Conservation (phyloP, 2,329 filamentous ascomycete genomes). For the Exophiala dermatitidis region DNA sequence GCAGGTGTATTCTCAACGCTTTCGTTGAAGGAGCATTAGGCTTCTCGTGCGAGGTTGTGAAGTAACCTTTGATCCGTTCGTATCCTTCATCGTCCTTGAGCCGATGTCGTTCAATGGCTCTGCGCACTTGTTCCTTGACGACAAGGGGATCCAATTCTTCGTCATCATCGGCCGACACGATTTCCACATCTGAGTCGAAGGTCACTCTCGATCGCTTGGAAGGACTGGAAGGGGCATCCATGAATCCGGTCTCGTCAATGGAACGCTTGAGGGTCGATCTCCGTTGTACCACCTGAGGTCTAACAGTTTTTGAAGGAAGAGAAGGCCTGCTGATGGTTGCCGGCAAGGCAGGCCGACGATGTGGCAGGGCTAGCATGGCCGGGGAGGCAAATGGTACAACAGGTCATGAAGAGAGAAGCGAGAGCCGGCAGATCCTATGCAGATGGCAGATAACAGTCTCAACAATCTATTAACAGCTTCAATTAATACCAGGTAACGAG, state of each 20-base stretch:
- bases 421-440: not conserved
- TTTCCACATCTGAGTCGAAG: constrained; percentile 36
- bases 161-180: constrained; percentile 28
- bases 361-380: constrained; percentile 23
- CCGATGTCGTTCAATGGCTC: constrained; percentile 49
- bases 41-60: constrained; percentile 42
- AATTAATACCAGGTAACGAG: not conserved
- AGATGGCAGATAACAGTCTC: not conserved
- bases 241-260: constrained; percentile 23
- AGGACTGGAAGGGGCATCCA: constrained; percentile 28
- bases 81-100: constrained; percentile 50
- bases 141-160: constrained; percentile 32
- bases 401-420: constrained; percentile 6
- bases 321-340: constrained; percentile 13
- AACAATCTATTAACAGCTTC: not conserved
- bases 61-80: constrained; percentile 49
- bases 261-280: constrained; percentile 25
- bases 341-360: constrained; percentile 20
- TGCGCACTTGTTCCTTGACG: constrained; percentile 55
- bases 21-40: constrained; percentile 46
- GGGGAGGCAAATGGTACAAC: constrained; percentile 1
- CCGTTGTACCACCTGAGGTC: constrained; percentile 14
- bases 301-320: constrained; percentile 10
- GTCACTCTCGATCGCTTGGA: constrained; percentile 40
- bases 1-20: constrained; percentile 51